phyloP scores from a whole-genome alignment of 2,329 filamentous ascomycete genomes.

The Colletotrichum liriopes region DNA sequence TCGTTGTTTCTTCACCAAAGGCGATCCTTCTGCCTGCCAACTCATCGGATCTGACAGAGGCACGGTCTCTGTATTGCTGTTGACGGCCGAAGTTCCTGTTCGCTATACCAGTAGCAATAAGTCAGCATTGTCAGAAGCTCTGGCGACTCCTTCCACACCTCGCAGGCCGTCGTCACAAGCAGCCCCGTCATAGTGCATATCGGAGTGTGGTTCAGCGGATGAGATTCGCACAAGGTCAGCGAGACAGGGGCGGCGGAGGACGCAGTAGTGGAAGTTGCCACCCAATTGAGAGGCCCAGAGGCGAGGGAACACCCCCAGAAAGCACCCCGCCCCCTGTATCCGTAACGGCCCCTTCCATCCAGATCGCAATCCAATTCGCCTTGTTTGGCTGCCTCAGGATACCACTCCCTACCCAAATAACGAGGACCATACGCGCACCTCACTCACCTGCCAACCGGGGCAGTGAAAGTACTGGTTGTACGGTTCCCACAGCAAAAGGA shows the following conservation, averaged over 20 bases:
- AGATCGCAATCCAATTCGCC: slow-evolving; percentile 38
- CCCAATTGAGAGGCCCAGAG: slow-evolving; percentile 36
- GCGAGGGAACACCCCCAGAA: slow-evolving; percentile 36
- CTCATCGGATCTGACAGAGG: slow-evolving; percentile 8
- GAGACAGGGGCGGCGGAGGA: slow-evolving; percentile 30
- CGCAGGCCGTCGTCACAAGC: slow-evolving; percentile 9
- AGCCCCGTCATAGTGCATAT: slow-evolving; percentile 39
- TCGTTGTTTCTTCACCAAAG: not conserved
- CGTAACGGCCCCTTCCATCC: slow-evolving; percentile 42
- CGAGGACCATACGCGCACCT: slow-evolving; percentile 32
- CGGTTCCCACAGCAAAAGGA: slow-evolving; percentile 23
- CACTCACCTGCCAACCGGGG: slow-evolving; percentile 30
- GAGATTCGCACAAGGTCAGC: slow-evolving; percentile 37
- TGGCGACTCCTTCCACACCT: not conserved
- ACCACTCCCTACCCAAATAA: slow-evolving; percentile 30
- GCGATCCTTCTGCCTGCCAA: slow-evolving; percentile 5
- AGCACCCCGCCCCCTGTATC: slow-evolving; percentile 40
- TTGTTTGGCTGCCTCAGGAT: slow-evolving; percentile 42
- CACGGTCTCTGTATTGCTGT: not conserved
- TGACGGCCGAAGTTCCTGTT: not conserved
- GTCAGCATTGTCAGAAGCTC: slow-evolving; percentile 5
- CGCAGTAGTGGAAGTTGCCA: slow-evolving; percentile 38
- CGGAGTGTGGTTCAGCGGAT: slow-evolving; percentile 22
- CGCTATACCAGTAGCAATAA: not conserved
- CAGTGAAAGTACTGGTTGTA: slow-evolving; percentile 32